Evolutionary conservation across 2,329 filamentous ascomycete genomes (phyloP).

Genomic region (Blastomyces gilchristii): DNA sequence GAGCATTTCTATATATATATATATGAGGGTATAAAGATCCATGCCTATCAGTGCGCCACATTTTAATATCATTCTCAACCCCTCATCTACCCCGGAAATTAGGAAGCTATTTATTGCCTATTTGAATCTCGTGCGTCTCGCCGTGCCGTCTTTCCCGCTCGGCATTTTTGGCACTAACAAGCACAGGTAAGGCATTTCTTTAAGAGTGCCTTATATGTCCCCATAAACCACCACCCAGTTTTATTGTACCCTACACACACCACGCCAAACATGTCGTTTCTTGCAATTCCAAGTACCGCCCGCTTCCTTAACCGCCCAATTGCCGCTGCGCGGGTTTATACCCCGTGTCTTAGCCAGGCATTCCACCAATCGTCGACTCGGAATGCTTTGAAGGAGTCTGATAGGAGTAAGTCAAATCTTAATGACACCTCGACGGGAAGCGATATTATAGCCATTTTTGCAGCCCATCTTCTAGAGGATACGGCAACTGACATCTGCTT

Average conservation of each 20-base stretch:
- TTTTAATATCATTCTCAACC: background rate
- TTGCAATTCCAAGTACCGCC: slow-evolving; percentile 19
- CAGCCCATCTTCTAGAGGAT: background rate
- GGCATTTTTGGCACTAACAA: background rate
- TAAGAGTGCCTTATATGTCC: background rate
- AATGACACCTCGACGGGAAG: background rate
- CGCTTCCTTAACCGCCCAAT: slow-evolving; percentile 17
- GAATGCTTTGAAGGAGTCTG: slow-evolving; percentile 26
- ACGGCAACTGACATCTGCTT: background rate
- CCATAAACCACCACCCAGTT: background rate
- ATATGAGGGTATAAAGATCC: background rate
- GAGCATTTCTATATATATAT: background rate
- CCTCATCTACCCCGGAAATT: background rate
- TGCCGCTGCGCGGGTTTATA: slow-evolving; percentile 2
- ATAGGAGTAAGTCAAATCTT: slow-evolving; percentile 22
- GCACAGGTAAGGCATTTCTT: background rate
- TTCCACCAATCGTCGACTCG: slow-evolving; percentile 25
- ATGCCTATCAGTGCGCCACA: background rate
- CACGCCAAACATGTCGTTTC: slow-evolving; percentile 27
- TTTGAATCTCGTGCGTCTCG: background rate
- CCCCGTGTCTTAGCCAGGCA: slow-evolving; percentile 1
- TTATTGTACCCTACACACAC: background rate
- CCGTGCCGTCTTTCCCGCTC: background rate
- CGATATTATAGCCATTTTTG: background rate
- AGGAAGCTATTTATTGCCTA: background rate